Base-by-base conservation (phyloP, 129 eudicot species). In the Calendula officinalis region DNA sequence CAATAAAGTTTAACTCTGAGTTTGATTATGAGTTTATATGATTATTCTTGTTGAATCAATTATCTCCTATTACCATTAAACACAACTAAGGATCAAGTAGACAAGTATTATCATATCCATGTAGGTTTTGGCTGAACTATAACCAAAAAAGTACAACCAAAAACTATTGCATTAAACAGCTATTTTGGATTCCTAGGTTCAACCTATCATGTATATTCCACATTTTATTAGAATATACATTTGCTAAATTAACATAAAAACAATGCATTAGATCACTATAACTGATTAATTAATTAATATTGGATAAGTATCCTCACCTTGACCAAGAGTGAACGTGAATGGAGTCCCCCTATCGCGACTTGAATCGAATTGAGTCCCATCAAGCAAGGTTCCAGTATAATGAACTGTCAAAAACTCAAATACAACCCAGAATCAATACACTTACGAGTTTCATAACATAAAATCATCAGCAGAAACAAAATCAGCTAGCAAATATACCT, bases 281-380 rank as follows among this genome's bases (percentile, higher is more conserved):
- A 3, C 7, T 8, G 3, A 45, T n/a, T 1, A 4, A 32, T 15
- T 27, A 62, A 51, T 37, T 1, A 35, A 55, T 32, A 1, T 41
- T 55, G 6, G 1, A 14, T 4, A 8, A 36, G 35, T 36, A 38
- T 16, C 41, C 2, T 61, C 8, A 89, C 96, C 98, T 85, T 91
- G 91, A 53, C 96, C 98, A 36, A 91, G 95, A 55, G 95, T 80
- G 73, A 91, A 91, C 35, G 74, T 84, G 65, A 91, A 91, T 8
- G 98, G 96, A 54, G 82, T 79, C 16, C 95, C 96, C 65, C 89
- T 74, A 67, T 91, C 98, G 3, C 95, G 91, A 42, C 98, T 91
- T 5, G 98, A 91, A 56, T 91, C 98, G 37, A 88, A 88, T 74
- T 88, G 64, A 3, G 95, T 87, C 7, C 98, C 98, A 54, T 91